A percentile compares a stretch with the other conserved stretches of the same genome.
phyloP scores from a whole-genome alignment of 495 filamentous ascomycete species.

The Penicillium fimorum region DNA sequence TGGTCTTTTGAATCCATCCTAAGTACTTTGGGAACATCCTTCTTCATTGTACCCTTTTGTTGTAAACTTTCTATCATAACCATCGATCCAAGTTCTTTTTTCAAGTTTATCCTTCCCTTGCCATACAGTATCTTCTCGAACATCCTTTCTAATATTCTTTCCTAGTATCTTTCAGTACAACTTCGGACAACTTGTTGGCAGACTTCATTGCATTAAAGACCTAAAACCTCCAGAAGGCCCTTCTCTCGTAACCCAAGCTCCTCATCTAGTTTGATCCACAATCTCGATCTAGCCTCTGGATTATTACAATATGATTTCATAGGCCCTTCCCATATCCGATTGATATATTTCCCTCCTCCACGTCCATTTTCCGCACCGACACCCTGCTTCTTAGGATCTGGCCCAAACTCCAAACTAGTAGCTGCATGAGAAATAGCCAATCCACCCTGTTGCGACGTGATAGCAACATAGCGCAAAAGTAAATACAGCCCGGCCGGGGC shows the following conservation, averaged over 20 bases:
- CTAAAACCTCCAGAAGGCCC: conserved; percentile 16
- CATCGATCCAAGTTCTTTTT: neutral
- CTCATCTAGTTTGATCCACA: conserved; percentile 22
- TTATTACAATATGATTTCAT: conserved; percentile 16
- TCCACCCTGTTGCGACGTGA: conserved; percentile 24
- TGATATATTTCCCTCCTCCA: conserved; percentile 29
- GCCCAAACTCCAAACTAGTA: conserved; percentile 22
- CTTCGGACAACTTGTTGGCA: neutral
- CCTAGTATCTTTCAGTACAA: too few species aligned
- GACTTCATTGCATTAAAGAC: neutral
- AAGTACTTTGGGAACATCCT: neutral
- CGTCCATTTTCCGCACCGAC: conserved; percentile 8
- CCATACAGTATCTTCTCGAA: neutral
- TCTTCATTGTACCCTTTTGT: neutral
- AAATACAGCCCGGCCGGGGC: neutral
- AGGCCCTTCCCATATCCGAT: conserved; percentile 27
- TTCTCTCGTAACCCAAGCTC: conserved; percentile 19
- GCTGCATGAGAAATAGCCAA: conserved; percentile 25
- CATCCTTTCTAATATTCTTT: neutral
- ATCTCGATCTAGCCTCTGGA: conserved; percentile 7
- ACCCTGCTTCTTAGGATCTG: conserved; percentile 18
- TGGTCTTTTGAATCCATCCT: conserved; percentile 1
- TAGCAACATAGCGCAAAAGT: conserved; percentile 12
- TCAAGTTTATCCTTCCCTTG: neutral
- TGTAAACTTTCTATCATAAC: neutral